Conservation (phyloP, 1,284 basidiomycete genomes). For the Ceratobasidium sp. region DNA sequence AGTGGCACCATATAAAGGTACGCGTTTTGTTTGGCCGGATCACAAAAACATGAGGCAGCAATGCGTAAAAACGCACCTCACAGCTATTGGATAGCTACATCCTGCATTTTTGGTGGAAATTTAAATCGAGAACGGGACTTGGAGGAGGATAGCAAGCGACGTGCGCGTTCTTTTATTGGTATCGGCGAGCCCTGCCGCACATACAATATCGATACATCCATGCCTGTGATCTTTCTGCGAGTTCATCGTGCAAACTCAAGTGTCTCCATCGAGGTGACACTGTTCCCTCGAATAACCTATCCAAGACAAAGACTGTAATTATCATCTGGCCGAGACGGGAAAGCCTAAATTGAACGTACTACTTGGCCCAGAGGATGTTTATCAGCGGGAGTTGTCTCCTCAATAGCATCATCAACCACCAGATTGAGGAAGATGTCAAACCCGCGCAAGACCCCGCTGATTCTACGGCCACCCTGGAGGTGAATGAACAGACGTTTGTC, state of each 20-base stretch:
- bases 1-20: background rate
- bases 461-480: slow-evolving; percentile 94
- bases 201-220: slow-evolving; percentile 33
- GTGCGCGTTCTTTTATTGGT: slow-evolving; percentile 35
- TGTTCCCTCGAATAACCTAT: slow-evolving; percentile 94
- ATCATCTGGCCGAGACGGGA: background rate
- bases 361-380: slow-evolving; percentile 90
- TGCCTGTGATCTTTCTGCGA: background rate
- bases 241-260: slow-evolving; percentile 56
- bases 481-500: slow-evolving; percentile 97
- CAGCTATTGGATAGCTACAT: background rate
- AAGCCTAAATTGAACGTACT: slow-evolving; percentile 59
- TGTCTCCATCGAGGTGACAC: slow-evolving; percentile 90
- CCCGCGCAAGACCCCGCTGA: slow-evolving; percentile 93
- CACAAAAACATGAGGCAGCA: slow-evolving; percentile 26
- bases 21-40: slow-evolving; percentile 9
- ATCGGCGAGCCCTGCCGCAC: slow-evolving; percentile 14
- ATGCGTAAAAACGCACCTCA: background rate
- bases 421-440: slow-evolving; percentile 99
- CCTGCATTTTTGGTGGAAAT: background rate
- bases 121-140: background rate
- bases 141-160: background rate
- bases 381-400: slow-evolving; percentile 90
- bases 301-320: slow-evolving; percentile 20
- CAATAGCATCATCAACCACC: slow-evolving; percentile 93